Conservation (phyloP, 2,329 filamentous ascomycete genomes). For the Huntiella decipiens region DNA sequence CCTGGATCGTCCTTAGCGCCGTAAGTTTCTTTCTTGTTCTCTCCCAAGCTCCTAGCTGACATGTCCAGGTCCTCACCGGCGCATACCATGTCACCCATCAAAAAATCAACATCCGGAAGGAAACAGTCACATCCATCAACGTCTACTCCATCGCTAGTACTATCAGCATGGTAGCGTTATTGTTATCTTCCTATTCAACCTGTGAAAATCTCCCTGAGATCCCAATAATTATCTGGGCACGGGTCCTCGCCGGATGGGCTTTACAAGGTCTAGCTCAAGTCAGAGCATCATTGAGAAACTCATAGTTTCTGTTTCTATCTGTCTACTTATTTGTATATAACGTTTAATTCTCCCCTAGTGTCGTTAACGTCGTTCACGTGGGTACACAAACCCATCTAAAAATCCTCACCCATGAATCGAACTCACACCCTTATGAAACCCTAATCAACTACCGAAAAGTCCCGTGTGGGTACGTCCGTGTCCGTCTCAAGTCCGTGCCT, state of each 20-base stretch:
- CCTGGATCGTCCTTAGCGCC: constrained; percentile 61
- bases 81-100: constrained; percentile 62
- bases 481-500: too few species aligned
- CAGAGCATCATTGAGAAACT: constrained; percentile 14
- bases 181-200: constrained; percentile 46
- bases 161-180: constrained; percentile 51
- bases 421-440: too few species aligned
- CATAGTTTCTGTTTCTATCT: too few species aligned
- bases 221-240: constrained; percentile 30
- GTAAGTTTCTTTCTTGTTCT: constrained; percentile 23
- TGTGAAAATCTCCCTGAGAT: constrained; percentile 41
- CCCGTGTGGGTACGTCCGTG: too few species aligned
- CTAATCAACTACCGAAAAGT: too few species aligned
- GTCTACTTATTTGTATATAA: too few species aligned
- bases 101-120: constrained; percentile 61
- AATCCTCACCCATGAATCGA: too few species aligned
- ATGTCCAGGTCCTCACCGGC: constrained; percentile 44
- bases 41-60: neutral
- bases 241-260: constrained; percentile 19
- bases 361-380: too few species aligned
- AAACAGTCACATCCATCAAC: constrained; percentile 58
- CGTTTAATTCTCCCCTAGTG: too few species aligned
- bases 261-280: constrained; percentile 16
- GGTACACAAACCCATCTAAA: too few species aligned
- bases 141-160: constrained; percentile 62